phyloP scores from a whole-genome alignment of 371 early-diverging fungal species.

The Apophysomyces trapeziformis region DNA sequence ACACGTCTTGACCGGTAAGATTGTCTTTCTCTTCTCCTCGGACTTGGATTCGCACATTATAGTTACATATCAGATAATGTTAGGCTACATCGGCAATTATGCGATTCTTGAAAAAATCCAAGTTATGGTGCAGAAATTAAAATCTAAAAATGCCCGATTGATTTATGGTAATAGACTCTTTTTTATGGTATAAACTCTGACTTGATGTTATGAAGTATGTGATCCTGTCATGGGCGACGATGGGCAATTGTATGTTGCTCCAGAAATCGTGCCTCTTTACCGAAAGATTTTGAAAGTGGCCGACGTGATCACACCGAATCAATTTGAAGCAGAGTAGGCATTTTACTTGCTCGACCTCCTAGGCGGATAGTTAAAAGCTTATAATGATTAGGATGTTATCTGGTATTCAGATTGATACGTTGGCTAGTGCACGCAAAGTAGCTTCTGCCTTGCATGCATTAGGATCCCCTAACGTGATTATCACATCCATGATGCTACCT shows the following conservation, averaged over 20 bases:
- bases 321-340: conserved; percentile 86
- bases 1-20: conserved; percentile 77
- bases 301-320: conserved; percentile 89
- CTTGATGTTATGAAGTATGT: conserved; percentile 56
- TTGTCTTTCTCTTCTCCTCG: background rate
- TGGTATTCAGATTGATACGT: conserved; percentile 56
- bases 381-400: conserved; percentile 57
- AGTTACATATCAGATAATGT: background rate
- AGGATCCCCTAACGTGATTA: conserved; percentile 74
- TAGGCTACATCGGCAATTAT: conserved; percentile 84
- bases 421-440: conserved; percentile 55
- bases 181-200: background rate
- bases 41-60: background rate
- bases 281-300: conserved; percentile 66
- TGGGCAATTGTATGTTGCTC: conserved; percentile 82
- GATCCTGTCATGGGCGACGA: conserved; percentile 96
- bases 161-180: conserved; percentile 45
- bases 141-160: conserved; percentile 47
- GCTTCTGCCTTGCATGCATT: conserved; percentile 68
- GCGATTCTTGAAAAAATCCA: conserved; percentile 69
- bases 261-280: conserved; percentile 82
- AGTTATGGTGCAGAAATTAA: conserved; percentile 54
- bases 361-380: background rate
- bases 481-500: conserved; percentile 67
- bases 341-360: background rate